Evolutionary conservation across 1,284 basidiomycete species (phyloP).

Genomic region (Xerocomus nothofagi): DNA sequence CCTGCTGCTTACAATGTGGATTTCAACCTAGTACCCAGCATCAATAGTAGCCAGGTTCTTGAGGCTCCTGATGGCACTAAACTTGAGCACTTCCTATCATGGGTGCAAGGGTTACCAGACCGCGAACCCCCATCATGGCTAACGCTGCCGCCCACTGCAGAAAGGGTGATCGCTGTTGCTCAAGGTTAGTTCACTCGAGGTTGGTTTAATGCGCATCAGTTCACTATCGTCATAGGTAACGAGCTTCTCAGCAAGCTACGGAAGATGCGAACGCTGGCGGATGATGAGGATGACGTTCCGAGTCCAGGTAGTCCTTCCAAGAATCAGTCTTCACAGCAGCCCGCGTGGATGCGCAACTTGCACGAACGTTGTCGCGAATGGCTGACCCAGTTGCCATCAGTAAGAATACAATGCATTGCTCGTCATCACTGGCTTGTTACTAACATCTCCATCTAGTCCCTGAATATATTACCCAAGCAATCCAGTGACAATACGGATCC

Average conservation of each 20-base stretch:
- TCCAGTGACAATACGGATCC: conserved; percentile 77
- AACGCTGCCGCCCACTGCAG: conserved; percentile 86
- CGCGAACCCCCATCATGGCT: conserved; percentile 92
- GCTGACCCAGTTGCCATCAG: conserved; percentile 74
- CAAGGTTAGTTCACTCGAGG: conserved; percentile 61
- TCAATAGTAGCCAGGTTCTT: conserved; percentile 59
- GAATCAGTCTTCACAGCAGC: conserved; percentile 68
- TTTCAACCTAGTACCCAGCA: conserved; percentile 80
- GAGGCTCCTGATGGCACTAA: conserved; percentile 87
- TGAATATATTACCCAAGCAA: conserved; percentile 64
- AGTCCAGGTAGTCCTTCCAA: conserved; percentile 53
- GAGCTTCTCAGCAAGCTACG: conserved; percentile 81
- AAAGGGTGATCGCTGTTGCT: conserved; percentile 85
- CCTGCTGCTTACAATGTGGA: conserved; percentile 87
- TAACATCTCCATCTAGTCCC: conserved; percentile 43
- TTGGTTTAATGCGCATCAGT: neutral
- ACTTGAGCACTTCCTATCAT: conserved; percentile 84
- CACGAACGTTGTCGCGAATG: conserved; percentile 81
- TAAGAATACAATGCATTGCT: conserved; percentile 39
- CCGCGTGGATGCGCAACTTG: conserved; percentile 90
- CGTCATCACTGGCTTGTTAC: neutral
- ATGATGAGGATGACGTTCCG: conserved; percentile 78
- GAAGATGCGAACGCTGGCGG: conserved; percentile 88
- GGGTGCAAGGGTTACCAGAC: conserved; percentile 86
- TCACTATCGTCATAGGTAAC: conserved; percentile 59